Percentiles rank a stretch among this genome's conserved stretches.
Evolutionary conservation across 2,329 filamentous ascomycete genomes (phyloP).

Genomic region (Cladosporium colombiae): DNA sequence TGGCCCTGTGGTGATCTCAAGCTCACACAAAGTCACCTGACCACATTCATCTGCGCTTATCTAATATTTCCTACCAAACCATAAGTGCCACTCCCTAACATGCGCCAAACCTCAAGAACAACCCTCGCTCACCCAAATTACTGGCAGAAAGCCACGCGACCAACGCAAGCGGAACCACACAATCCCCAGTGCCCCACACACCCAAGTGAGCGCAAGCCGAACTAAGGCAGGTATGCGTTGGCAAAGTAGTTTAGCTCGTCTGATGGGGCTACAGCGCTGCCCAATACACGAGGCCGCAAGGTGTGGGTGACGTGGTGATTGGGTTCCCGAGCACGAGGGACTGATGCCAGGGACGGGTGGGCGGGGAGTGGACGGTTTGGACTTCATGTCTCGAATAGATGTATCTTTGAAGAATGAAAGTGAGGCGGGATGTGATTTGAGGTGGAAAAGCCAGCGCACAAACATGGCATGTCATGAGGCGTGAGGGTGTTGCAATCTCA

Average conservation of each 20-base stretch:
- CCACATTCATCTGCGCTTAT: neutral
- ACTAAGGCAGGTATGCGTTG: constrained; percentile 19
- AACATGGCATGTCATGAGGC: neutral
- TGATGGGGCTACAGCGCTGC: constrained; percentile 9
- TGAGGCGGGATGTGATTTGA: neutral
- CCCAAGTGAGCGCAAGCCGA: neutral
- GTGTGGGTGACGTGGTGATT: constrained; percentile 18
- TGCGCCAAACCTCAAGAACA: neutral
- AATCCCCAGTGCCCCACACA: neutral
- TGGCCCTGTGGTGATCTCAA: neutral
- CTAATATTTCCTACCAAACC: neutral
- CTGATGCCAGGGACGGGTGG: constrained; percentile 16
- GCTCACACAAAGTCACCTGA: constrained; percentile 8
- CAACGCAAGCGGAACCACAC: neutral
- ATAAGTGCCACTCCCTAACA: neutral
- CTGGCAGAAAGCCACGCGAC: constrained; percentile 10
- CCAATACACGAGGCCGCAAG: constrained; percentile 19
- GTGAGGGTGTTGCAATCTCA: neutral
- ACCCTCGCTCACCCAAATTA: neutral
- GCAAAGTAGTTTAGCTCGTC: neutral
- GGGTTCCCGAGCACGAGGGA: constrained; percentile 12
- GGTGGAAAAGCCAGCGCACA: neutral
- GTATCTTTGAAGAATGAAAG: neutral
- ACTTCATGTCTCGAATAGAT: constrained; percentile 16
- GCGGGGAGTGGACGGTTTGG: constrained; percentile 16